phyloP scores from a whole-genome alignment of 192 early-diverging fungal genomes.

The Mortierella claussenii region DNA sequence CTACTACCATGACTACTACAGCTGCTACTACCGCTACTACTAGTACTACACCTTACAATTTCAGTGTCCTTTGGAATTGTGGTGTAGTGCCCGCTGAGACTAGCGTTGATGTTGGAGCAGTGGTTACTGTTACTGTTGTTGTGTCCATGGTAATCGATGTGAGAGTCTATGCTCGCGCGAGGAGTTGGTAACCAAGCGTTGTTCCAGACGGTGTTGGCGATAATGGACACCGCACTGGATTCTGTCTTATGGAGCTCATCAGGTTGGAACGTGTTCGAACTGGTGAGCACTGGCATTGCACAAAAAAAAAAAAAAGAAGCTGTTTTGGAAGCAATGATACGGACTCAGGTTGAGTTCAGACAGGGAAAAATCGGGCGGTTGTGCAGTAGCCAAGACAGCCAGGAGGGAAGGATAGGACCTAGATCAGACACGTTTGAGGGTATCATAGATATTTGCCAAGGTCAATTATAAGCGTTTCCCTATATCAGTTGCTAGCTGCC shows the following conservation, averaged over 20 bases:
- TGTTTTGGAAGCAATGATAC: not conserved
- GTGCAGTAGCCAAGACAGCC: not conserved
- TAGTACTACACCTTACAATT: not conserved
- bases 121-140: not conserved
- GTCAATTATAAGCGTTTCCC: too few species aligned
- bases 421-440: too few species aligned
- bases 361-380: too few species aligned
- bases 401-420: not conserved
- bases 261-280: not conserved
- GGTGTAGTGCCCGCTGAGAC: not conserved
- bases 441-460: too few species aligned
- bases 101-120: not conserved
- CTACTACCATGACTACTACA: too few species aligned
- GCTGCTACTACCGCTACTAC: too few species aligned
- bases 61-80: not conserved
- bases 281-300: not conserved
- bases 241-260: not conserved
- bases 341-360: too few species aligned
- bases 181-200: not conserved
- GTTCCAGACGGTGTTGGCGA: not conserved
- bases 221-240: not conserved
- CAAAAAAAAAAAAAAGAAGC: not conserved
- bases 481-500: too few species aligned
- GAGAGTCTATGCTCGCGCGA: conserved; percentile 5
- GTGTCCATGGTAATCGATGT: not conserved